Evolutionary conservation across 2,329 filamentous ascomycete genomes (phyloP), one percentile per base, ranked within the genome.

Genomic region (Botrytis tulipae): DNA sequence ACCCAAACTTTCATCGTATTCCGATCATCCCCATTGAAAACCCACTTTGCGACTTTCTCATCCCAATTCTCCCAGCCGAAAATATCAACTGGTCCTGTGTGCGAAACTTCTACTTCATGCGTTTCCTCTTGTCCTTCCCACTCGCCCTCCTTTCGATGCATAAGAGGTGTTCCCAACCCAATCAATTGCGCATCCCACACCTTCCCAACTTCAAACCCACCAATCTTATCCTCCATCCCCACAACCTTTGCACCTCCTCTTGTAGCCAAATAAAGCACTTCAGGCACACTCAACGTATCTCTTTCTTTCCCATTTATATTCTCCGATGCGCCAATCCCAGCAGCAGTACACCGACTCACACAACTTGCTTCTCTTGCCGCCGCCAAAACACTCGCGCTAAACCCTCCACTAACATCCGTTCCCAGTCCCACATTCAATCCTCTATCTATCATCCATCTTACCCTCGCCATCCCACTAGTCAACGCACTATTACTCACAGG

Each of bases 31-130:
- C 96, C 96, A 77, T 89, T 92, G 83, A 93, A 99, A 75, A 98
- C 85, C 96, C 96, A 99, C 85, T 99, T 99, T 70, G 93, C 93
- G 18, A 98, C 84, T 79, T 86, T 89, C 79, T 98, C 93, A 57
- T 92, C 89, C 93, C 93, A 97, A n/a, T 80, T 88, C 86, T 98
- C 95, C 88, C 91, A 94, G 1, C 94, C 95, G 84, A 98, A 99
- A 0, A 98, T 82, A 82, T 98, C 94, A 0, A 98, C 93, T 65
- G 91, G 90, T 0, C 91, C 90, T 1, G 84, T 83, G 5, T 86
- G 84, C 1, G 77, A 76, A 5, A 75, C 77, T 25, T 74, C 76
- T 4, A 84, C 42, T 12, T 29, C 40, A 10, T 6, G 78, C 70
- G 1, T 86, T 71, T 7, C 18, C 7, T 8, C 35, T 29, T 42